Base-by-base conservation (phyloP, 2,329 filamentous ascomycete species). In the Ascochyta koolunga region DNA sequence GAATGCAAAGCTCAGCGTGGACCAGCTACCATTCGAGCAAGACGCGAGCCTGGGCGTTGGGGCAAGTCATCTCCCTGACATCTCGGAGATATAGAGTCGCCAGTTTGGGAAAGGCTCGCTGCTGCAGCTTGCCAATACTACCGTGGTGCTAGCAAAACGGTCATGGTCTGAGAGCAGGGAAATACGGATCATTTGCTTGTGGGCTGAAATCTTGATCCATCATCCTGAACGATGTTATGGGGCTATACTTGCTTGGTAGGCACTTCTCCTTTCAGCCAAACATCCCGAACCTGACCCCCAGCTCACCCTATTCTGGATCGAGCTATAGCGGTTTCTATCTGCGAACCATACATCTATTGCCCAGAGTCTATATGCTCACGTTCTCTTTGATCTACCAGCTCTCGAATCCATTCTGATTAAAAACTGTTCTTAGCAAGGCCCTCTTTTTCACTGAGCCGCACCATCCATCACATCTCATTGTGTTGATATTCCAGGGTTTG, bases 41-140 rank as follows among this genome's bases (percentile, higher is more conserved):
- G 58, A 63, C 59, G 64, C 61, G 65, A 70, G 67, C 70, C 68
- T 72, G 65, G 69, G 67, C 71, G 66, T 60, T 61, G 65, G 70
- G 60, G 69, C 69, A 72, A 62, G 70, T 65, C 65, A 60, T 62
- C 68, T 73, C 71, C 70, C 71, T 76, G 68, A 64, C 72, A 59
- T 73, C 52, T 67, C 71, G 72, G 72, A 71, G 70, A 74, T 72
- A 72, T 76, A 76, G 65, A 72, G 63, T 65, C 60, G 58, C 75
- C 70, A 60, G 59, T 72, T 78, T 72, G 63, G 74, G 75, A 70
- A 71, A 73, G 69, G 71, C 62, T 73, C 71, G 74, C 72, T 72
- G 68, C 75, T 78, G 77, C 77, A 78, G 76, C 75, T 74, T 74
- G 67, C 75, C 75, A 77, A 76, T 77, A 73, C 73, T 74, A 78